Evolutionary conservation across 2,329 filamentous ascomycete genomes (phyloP).

Genomic region (Fusarium nelsonii): DNA sequence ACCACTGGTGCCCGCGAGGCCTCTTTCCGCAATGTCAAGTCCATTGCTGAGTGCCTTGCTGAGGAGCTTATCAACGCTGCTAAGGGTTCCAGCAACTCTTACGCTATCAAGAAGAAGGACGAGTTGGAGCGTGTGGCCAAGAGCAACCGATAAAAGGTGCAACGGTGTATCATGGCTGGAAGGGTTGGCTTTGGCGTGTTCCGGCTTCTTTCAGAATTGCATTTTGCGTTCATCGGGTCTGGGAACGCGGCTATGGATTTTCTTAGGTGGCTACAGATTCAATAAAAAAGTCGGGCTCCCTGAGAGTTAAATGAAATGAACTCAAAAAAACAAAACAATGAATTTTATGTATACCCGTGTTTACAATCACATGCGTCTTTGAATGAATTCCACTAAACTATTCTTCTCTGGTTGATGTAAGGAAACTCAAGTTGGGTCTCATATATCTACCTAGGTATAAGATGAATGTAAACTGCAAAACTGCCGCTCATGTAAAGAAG

Average conservation of each 20-base stretch:
- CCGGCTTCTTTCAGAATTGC: slow-evolving; percentile 62
- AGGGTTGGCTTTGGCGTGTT: slow-evolving; percentile 59
- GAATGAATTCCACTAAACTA: neutral
- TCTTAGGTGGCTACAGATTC: slow-evolving; percentile 59
- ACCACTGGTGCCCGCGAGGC: slow-evolving; percentile 99
- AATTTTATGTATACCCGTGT: slow-evolving; percentile 16
- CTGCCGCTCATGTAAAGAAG: neutral
- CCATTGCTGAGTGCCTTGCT: slow-evolving; percentile 98
- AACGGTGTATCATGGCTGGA: slow-evolving; percentile 53
- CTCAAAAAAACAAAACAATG: slow-evolving; percentile 28
- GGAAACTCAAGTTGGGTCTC: no score
- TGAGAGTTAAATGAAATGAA: slow-evolving; percentile 54
- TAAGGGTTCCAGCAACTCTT: slow-evolving; percentile 99
- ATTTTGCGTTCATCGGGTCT: slow-evolving; percentile 61
- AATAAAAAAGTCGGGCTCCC: slow-evolving; percentile 59
- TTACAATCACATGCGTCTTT: neutral
- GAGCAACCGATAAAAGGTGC: slow-evolving; percentile 94
- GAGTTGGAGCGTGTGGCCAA: slow-evolving; percentile 99
- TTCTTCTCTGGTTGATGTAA: neutral
- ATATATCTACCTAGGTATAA: neutral
- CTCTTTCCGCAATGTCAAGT: slow-evolving; percentile 99
- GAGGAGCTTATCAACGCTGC: slow-evolving; percentile 99
- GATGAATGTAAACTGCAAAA: slow-evolving; percentile 4
- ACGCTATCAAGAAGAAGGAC: slow-evolving; percentile 99
- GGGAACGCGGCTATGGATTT: slow-evolving; percentile 61